phyloP scores from a whole-genome alignment of 1,284 basidiomycete genomes.

The Trichosporon asahii region DNA sequence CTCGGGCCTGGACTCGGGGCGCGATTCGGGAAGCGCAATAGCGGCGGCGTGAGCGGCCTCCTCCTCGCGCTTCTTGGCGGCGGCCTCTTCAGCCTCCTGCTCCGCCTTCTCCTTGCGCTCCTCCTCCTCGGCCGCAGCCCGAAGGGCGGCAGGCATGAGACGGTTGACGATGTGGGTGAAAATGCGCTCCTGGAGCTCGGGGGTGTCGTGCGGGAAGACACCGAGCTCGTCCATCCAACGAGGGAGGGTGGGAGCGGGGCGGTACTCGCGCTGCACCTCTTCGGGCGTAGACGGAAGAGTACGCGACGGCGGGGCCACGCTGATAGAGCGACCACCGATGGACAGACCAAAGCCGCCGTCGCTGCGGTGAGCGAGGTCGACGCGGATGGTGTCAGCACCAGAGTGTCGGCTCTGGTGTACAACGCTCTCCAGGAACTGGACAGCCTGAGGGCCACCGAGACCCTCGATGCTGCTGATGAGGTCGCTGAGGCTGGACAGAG shows the following conservation, averaged over 20 bases:
- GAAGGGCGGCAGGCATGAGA: conserved; percentile 73
- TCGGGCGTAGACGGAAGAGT: conserved; percentile 12
- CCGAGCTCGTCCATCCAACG: conserved; percentile 88
- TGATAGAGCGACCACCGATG: conserved; percentile 47
- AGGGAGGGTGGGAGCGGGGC: conserved; percentile 74
- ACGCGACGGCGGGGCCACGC: conserved; percentile 46
- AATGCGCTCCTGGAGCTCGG: conserved; percentile 69
- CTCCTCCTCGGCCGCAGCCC: conserved; percentile 49
- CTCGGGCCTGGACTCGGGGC: conserved; percentile 59
- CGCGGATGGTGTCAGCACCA: conserved; percentile 33
- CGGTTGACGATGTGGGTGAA: conserved; percentile 68
- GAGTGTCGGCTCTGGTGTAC: conserved; percentile 36
- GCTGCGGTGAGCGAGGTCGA: conserved; percentile 36
- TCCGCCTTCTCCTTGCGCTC: conserved; percentile 44
- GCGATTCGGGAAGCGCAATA: conserved; percentile 46
- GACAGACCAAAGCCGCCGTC: conserved; percentile 37
- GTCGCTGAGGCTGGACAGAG: conserved; percentile 57
- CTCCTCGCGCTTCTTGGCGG: conserved; percentile 23
- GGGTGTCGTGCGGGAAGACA: conserved; percentile 73
- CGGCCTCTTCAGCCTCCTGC: conserved; percentile 27
- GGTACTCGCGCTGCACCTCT: conserved; percentile 47
- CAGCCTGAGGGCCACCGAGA: conserved; percentile 73
- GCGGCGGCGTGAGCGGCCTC: conserved; percentile 24
- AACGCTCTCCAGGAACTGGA: conserved; percentile 78
- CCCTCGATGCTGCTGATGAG: conserved; percentile 76